Percentiles rank a stretch among this genome's conserved stretches.
phyloP scores from a whole-genome alignment of 2,329 filamentous ascomycete genomes.

The Trichoderma sp. region DNA sequence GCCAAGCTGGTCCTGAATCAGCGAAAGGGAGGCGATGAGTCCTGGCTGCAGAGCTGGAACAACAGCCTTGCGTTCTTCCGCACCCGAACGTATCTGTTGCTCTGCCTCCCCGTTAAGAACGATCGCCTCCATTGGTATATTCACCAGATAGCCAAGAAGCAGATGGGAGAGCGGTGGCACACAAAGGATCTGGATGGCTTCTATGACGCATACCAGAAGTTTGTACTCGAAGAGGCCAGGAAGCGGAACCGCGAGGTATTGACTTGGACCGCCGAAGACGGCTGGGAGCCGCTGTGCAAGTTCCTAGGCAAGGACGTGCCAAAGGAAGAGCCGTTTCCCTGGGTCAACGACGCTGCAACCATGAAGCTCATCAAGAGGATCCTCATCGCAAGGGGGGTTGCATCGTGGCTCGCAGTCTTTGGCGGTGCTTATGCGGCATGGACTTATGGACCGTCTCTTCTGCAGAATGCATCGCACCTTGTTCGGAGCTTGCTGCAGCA shows the following conservation, averaged over 20 bases:
- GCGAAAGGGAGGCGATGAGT: slow-evolving; percentile 32
- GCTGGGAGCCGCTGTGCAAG: slow-evolving; percentile 49
- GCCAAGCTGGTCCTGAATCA: slow-evolving; percentile 41
- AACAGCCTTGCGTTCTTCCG: slow-evolving; percentile 38
- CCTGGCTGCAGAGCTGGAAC: slow-evolving; percentile 37
- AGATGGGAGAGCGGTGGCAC: slow-evolving; percentile 27
- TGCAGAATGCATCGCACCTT: background rate
- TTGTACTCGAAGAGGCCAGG: slow-evolving; percentile 37
- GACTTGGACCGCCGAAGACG: slow-evolving; percentile 40
- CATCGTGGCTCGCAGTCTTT: slow-evolving; percentile 29
- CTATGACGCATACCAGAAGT: slow-evolving; percentile 34
- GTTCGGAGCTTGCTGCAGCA: background rate
- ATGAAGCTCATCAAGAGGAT: slow-evolving; percentile 29
- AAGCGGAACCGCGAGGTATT: slow-evolving; percentile 37
- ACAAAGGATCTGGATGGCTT: slow-evolving; percentile 24
- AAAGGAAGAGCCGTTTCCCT: slow-evolving; percentile 39
- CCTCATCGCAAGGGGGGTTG: slow-evolving; percentile 28
- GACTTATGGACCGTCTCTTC: slow-evolving; percentile 26
- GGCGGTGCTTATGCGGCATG: slow-evolving; percentile 25
- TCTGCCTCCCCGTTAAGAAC: slow-evolving; percentile 35
- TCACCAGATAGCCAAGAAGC: slow-evolving; percentile 27
- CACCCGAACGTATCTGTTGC: slow-evolving; percentile 34
- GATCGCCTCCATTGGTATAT: slow-evolving; percentile 39
- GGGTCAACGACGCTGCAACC: slow-evolving; percentile 37
- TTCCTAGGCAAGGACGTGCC: slow-evolving; percentile 44